Percentiles rank a stretch among this genome's conserved stretches.
These are phyloP conservation scores for Cutaneotrichosporon dermatis DNA, from an alignment of 1,284 basidiomycete species.

Conservation along the genomic window DNA sequence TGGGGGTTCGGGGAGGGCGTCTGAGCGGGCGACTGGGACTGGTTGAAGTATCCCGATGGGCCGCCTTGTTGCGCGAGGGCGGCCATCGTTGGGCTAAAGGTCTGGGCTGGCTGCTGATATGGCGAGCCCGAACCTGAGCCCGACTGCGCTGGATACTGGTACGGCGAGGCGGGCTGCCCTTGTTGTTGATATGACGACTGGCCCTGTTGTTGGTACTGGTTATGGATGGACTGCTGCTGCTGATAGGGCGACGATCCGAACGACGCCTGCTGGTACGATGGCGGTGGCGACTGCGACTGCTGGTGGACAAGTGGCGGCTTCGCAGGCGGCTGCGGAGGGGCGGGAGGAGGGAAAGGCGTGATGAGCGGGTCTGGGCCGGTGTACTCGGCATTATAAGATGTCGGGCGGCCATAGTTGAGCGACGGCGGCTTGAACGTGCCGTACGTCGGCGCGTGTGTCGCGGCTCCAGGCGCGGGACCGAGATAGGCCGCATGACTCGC, in stretches of 20 bases:
- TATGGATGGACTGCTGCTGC: background rate
- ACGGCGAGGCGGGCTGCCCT: background rate
- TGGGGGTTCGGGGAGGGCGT: no score
- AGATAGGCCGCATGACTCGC: background rate
- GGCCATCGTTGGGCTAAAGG: background rate
- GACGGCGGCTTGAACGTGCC: constrained; percentile 2
- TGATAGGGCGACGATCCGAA: background rate
- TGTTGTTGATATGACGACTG: no score
- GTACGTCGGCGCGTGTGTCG: background rate
- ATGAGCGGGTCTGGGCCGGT: background rate
- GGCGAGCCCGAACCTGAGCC: background rate
- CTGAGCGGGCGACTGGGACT: no score
- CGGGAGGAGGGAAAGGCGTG: background rate
- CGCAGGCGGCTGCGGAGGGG: background rate
- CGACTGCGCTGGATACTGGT: background rate
- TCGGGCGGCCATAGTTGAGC: background rate
- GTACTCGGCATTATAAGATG: background rate
- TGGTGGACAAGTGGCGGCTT: background rate
- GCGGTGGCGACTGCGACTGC: background rate
- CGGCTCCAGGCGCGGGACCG: background rate
- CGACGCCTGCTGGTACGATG: background rate
- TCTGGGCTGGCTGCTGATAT: background rate
- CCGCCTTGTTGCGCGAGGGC: background rate
- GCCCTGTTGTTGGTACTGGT: background rate
- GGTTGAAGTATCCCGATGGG: background rate